Evolutionary conservation across 305 asterid species (phyloP), one percentile per base, ranked within the genome.

Genomic region (Petunia hybrid): DNA sequence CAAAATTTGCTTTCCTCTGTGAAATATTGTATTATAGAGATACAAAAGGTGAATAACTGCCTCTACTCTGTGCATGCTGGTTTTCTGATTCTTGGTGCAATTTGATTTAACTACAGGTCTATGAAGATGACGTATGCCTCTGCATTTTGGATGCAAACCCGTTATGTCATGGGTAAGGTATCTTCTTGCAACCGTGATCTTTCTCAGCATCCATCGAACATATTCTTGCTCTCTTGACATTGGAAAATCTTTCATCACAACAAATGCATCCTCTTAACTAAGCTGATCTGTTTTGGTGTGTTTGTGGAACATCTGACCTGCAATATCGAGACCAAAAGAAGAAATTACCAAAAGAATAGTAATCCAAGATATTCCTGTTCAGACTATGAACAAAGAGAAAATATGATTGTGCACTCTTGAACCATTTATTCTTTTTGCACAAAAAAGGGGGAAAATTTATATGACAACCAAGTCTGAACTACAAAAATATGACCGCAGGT

Each of bases 141-240:
- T 92, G 98, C 92, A 92, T 95, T 89, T 91, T 95, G 91, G 99
- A 95, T 85, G 84, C 89, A 68, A 88, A 90, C 88, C 99, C 98
- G 64, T 81, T 95, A 88, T 88, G 94, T 86, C 88, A 81, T 90
- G 99, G 99, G 99, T 95, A 94, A 95, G 98, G 97, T 91, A 94
- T 91, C 91, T 85, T 87, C 87, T 87, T 83, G 59, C 8, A 3
- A 38, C 65, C 79, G 38, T 53, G 36, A 74, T 53, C 79, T 38
- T 22, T 10, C 46, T 70, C 59, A 46, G 77, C 59, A 9, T 70
- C 42, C 46, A n/a, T 10, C n/a, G 79, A 7, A 38, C 4, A 14
- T 74, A 38, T 74, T 74, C 46, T 51, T 73, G 13, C 43, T 6
- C 53, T 51, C 35, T 74, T 74, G 79, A 40, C 35, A 53, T 74